Conservation (phyloP, 139 green algal genomes). For the Coccomyxa sp. region DNA sequence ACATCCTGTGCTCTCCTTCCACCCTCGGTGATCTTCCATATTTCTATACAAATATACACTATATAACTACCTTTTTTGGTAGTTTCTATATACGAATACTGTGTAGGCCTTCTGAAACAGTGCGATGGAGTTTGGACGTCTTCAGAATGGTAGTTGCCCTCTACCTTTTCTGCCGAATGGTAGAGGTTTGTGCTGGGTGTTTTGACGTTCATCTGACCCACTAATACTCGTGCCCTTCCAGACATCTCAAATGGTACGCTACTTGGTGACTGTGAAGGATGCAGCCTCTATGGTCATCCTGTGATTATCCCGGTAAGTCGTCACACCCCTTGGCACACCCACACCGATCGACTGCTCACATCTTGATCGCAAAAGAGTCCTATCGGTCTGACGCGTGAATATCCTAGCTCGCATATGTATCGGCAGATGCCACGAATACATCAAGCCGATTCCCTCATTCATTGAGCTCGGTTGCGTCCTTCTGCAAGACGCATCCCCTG, state of each 20-base stretch:
- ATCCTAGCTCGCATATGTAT: not conserved
- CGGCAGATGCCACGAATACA: not conserved
- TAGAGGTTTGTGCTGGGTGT: not conserved
- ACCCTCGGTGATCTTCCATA: not conserved
- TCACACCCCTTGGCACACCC: not conserved
- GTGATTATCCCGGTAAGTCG: not conserved
- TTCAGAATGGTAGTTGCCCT: not conserved
- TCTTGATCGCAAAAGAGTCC: constrained; percentile 1
- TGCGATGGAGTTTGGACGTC: not conserved
- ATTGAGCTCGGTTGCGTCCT: not conserved
- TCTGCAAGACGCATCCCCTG: not conserved
- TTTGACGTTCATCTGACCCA: not conserved
- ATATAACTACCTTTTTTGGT: not conserved
- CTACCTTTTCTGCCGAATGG: not conserved
- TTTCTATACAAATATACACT: not conserved
- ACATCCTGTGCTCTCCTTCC: not conserved
- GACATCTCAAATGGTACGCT: not conserved
- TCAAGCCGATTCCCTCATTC: not conserved
- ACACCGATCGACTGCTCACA: not conserved
- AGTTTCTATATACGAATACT: not conserved
- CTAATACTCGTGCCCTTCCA: not conserved
- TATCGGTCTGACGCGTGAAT: not conserved
- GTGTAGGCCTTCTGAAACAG: not conserved
- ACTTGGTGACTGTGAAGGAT: not conserved
- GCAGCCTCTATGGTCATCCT: not conserved